phyloP scores from a whole-genome alignment of 768 basidiomycete genomes.

The Strobilomyces echinocephalus region DNA sequence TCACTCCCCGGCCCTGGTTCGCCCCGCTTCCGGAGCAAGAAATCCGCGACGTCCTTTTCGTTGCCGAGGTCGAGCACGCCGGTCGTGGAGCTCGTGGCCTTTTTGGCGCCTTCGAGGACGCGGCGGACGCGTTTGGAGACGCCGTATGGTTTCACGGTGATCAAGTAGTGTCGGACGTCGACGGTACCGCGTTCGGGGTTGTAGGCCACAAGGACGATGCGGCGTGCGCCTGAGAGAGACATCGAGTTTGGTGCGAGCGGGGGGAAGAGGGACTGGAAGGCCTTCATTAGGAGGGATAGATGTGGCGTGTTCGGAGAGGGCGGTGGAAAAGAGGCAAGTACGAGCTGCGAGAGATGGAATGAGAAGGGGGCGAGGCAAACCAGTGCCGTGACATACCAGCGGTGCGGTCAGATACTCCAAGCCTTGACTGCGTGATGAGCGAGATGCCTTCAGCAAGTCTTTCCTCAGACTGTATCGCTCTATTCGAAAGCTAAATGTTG shows the following conservation, averaged over 20 bases:
- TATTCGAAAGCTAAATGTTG: conserved; percentile 88
- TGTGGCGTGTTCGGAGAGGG: conserved; percentile 75
- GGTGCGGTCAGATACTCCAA: conserved; percentile 91
- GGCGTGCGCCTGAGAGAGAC: conserved; percentile 82
- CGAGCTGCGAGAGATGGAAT: conserved; percentile 50
- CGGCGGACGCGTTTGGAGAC: conserved; percentile 88
- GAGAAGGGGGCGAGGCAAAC: background rate
- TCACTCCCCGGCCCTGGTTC: conserved; percentile 50
- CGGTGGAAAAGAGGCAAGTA: conserved; percentile 81
- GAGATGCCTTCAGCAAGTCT: conserved; percentile 65
- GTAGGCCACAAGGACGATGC: conserved; percentile 91
- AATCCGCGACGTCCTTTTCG: conserved; percentile 94
- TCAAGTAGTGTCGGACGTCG: conserved; percentile 91
- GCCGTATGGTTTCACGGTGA: conserved; percentile 92
- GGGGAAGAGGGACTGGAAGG: conserved; percentile 95
- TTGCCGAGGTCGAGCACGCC: conserved; percentile 74
- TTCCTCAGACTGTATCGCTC: conserved; percentile 91
- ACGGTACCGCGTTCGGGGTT: conserved; percentile 80
- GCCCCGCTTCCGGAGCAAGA: conserved; percentile 70
- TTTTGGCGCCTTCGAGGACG: conserved; percentile 63
- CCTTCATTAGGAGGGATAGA: conserved; percentile 87
- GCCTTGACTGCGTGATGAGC: conserved; percentile 69
- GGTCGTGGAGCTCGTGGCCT: conserved; percentile 23
- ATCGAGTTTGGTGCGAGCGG: conserved; percentile 80
- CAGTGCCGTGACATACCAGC: conserved; percentile 50